A percentile compares a stretch with the other conserved stretches of the same genome.
phyloP scores from a whole-genome alignment of 805 yeast genomes.

The Maudiozyma bulderi region DNA sequence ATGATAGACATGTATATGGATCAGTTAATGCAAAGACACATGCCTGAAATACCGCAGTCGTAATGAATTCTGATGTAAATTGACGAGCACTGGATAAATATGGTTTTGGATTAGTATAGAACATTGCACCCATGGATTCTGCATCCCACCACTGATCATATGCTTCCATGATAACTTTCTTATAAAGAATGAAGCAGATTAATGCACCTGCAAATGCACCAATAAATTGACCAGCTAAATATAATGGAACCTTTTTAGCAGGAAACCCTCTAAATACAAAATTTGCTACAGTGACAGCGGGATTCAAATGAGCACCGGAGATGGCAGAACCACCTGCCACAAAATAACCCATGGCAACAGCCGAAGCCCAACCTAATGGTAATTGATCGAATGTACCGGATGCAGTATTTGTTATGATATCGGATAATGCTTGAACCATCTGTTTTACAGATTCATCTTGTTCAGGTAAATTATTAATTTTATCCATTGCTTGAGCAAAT shows the following conservation, averaged over 20 bases:
- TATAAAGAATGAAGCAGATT: constrained; percentile 37
- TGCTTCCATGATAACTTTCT: constrained; percentile 26
- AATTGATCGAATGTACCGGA: constrained; percentile 36
- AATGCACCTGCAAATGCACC: constrained; percentile 43
- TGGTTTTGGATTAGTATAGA: constrained; percentile 37
- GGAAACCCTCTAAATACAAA: constrained; percentile 45
- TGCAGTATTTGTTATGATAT: constrained; percentile 6
- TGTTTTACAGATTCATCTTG: constrained; percentile 4
- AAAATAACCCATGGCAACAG: constrained; percentile 42
- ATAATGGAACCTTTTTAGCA: constrained; percentile 37
- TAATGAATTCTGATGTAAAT: constrained; percentile 39
- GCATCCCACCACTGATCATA: constrained; percentile 19
- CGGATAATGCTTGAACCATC: constrained; percentile 5
- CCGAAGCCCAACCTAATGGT: constrained; percentile 46
- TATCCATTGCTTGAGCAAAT: constrained; percentile 3
- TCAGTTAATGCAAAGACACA: constrained; percentile 44
- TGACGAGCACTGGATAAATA: constrained; percentile 36
- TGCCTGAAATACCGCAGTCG: constrained; percentile 36
- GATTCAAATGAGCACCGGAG: constrained; percentile 51
- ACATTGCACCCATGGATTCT: constrained; percentile 34
- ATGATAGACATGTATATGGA: constrained; percentile 39
- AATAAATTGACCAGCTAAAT: constrained; percentile 38
- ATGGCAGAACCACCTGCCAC: constrained; percentile 42
- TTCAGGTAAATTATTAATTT: not conserved
- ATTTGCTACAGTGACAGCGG: constrained; percentile 40